Base-by-base conservation (phyloP, 192 early-diverging fungal genomes). In the Umbelopsis vinacea region DNA sequence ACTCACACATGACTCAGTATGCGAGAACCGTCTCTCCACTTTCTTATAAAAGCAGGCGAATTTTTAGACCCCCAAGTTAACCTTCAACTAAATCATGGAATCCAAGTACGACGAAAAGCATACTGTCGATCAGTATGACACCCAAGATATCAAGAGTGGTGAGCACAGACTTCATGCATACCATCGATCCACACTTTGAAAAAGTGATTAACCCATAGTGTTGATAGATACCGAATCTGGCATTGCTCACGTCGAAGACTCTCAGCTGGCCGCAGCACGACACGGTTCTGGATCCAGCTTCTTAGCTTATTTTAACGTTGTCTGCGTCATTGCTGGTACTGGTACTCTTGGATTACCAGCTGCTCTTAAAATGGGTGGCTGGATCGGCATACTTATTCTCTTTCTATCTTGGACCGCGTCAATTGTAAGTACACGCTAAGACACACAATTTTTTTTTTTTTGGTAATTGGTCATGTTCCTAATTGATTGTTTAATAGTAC, bases 341-440 rank as follows among this genome's bases (percentile, higher is more conserved):
- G 95, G 95, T 14, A 88, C 92, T 29, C 86, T 95, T 33, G 93
- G 94, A 77, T 83, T 96, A 19, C 95, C 95, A 2, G 93, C 89
- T 74, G 90, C 93, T 9, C 83, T 96, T n/a, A 84, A 78, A 37
- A 79, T 88, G 37, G 86, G 89, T 68, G 95, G 95, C 14, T 79
- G 78, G 81, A 79, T 82, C 71, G 69, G 77, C 46, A 29, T 79
- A 7, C 22, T 79, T 29, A 74, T 79, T 17, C 43, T 79, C 1
- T 69, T 79, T 29, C 46, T 82, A 15, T 71, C 81, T 9, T 78
- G 77, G 69, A 26, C 50, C 22, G 71, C 76, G 71, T 82, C 81
- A 11, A 47, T 68, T 5, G 21, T 66, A 40, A 26, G 21, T 22
- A 35, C 24, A 29, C 9, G n/a, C 21, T n/a, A 19, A 40, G 4